A percentile compares a stretch with the other conserved stretches of the same genome.
Conservation (phyloP, 495 filamentous ascomycete genomes). For the Choiromyces venosus region DNA sequence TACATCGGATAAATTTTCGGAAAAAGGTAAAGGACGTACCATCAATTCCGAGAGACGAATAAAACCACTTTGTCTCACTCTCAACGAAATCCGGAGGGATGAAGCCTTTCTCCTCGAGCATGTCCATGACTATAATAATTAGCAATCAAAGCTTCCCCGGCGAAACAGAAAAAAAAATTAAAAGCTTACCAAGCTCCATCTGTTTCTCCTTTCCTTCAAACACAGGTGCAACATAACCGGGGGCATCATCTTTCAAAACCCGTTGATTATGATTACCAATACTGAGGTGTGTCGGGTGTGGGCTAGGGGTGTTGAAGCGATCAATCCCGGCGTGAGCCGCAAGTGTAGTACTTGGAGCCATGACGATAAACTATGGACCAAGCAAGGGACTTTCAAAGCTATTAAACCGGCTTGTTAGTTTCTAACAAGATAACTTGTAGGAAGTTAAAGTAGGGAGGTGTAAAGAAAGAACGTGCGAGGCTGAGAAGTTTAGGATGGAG, state of each 20-base stretch:
- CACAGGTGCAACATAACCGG: conserved; percentile 89
- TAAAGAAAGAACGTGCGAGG: background rate
- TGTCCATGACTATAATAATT: conserved; percentile 58
- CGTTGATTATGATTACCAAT: conserved; percentile 50
- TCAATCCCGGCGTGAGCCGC: conserved; percentile 15
- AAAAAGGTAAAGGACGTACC: conserved; percentile 18
- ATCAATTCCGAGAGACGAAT: conserved; percentile 93
- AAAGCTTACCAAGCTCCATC: conserved; percentile 74
- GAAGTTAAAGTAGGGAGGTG: background rate
- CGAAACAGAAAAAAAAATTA: background rate
- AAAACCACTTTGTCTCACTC: conserved; percentile 89
- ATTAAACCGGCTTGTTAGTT: background rate
- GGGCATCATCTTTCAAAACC: conserved; percentile 79
- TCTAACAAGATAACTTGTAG: background rate
- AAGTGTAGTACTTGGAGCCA: conserved; percentile 16
- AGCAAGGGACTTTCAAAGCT: background rate
- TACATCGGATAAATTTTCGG: background rate
- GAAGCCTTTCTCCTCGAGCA: conserved; percentile 72
- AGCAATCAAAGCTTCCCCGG: conserved; percentile 16
- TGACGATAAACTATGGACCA: background rate
- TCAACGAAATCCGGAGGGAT: conserved; percentile 78
- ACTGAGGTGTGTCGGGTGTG: conserved; percentile 82
- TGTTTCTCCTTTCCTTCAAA: conserved; percentile 93
- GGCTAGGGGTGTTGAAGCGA: conserved; percentile 58
- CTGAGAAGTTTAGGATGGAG: background rate